Evolutionary conservation across 768 basidiomycete species (phyloP), one percentile per base, ranked within the genome.

Genomic region (Pleurotus tuber-regium): DNA sequence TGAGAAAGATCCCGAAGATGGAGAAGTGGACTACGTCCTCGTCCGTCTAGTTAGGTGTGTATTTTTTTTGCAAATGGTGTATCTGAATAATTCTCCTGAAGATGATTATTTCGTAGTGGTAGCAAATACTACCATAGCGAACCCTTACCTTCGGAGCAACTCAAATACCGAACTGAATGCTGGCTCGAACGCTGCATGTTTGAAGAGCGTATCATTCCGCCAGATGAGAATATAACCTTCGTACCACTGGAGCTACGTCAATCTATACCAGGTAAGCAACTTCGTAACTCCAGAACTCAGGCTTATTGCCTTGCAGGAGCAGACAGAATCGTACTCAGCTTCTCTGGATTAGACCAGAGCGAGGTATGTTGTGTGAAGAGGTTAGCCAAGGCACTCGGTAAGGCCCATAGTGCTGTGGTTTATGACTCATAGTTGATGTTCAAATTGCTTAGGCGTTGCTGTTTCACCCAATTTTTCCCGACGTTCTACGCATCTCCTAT

Each of bases 101-200:
- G 23, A 48, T 2, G 42, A 60, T 30, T 4, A 33, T 28, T n/a
- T 43, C 41, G 6, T 52, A 91, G 89, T 59, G 89, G 87, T 23
- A 88, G 85, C 57, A 82, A 81, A 55, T 56, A 88, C n/a, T 89
- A 76, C 57, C 69, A 66, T 2, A 75, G 78, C 26, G 87, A 89
- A 61, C 61, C 65, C 4, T 81, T 84, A 48, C 66, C 70, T 5
- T 9, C 29, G 1, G 59, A 73, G 55, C 74, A 79, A 40, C 50
- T 57, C 2, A 85, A 82, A 57, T 91, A 84, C 60, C 80, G 93
- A 38, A 96, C 94, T 0, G 94, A 97, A 65, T 95, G 91, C 63
- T 98, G 94, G 94, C 73, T 98, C 1, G 94, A 98, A 65, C 80
- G 80, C 38, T 96, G 90, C 59, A 77, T 92, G 11, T 86, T 80